Evolutionary conservation across 2,329 filamentous ascomycete species (phyloP), one percentile per base, ranked within the genome.

Genomic region (Colletotrichum sp.): DNA sequence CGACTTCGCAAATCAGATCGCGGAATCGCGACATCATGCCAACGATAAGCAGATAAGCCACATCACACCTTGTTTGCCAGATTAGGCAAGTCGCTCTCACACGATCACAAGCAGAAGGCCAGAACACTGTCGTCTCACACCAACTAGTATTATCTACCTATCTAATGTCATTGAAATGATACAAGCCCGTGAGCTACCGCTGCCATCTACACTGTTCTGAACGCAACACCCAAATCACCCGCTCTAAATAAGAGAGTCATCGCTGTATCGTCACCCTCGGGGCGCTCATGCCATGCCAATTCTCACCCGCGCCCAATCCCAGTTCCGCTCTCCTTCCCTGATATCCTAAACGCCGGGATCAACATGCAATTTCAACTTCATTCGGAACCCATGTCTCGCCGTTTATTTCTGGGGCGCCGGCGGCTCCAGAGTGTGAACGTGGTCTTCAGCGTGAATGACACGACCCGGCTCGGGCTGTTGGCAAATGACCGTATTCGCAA

Each of bases 351-450:
- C 74, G 74, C 74, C 74, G 32, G 57, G 48, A 21, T 13, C 15
- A 69, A 63, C 34, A 76, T 74, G 64, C 74, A 69, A 76, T 74
- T 57, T 69, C 28, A 69, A 58, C 28, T 24, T 64, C n/a, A 26
- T 32, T 43, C 32, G 12, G 30, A 21, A 34, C 21, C 18, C 6
- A 3, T 48, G 12, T 13, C 58, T 34, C 61, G 10, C 7, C 10
- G 5, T 36, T 52, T 76, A 71, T 16, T 77, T 74, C 38, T 85
- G 82, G 30, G 87, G 83, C 57, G 88, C 84, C 16, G 93, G 92
- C 18, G 95, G 95, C 83, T 98, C 96, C 48, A 99, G 88, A 15
- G 96, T 93, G 82, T 99, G 97, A 2, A 90, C 92, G 84, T 99
- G 97, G 67, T 94, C 94, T 12, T 92, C 89, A 3, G 94, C 94